These are phyloP conservation scores for Candida sanyaensis DNA, from an alignment of 1,139 yeast species.

Conservation along the genomic window DNA sequence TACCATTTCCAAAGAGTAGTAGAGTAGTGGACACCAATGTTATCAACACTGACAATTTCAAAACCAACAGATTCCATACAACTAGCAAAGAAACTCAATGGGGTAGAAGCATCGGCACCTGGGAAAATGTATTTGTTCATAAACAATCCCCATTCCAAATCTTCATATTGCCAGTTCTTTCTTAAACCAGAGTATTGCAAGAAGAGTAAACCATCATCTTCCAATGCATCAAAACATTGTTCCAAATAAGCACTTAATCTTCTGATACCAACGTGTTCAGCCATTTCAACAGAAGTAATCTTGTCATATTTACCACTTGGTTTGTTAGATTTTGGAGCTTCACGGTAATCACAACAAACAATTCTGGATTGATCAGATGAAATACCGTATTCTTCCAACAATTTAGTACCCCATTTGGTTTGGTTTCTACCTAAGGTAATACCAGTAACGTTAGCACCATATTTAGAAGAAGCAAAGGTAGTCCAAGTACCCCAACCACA, in stretches of 20 bases:
- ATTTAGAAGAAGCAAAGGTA: conserved; percentile 76
- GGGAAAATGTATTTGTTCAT: conserved; percentile 98
- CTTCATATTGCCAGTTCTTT: conserved; percentile 95
- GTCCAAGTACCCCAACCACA: conserved; percentile 98
- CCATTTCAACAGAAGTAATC: conserved; percentile 92
- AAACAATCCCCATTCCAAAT: conserved; percentile 89
- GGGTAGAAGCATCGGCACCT: conserved; percentile 97
- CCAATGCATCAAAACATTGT: conserved; percentile 84
- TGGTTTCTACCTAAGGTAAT: conserved; percentile 88
- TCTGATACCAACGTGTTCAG: conserved; percentile 94
- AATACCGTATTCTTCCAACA: conserved; percentile 70
- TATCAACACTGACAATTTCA: conserved; percentile 82
- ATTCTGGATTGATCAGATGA: conserved; percentile 69
- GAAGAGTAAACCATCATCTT: conserved; percentile 87
- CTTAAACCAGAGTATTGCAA: conserved; percentile 91
- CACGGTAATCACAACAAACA: conserved; percentile 87
- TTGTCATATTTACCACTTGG: conserved; percentile 72
- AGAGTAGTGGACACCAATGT: conserved; percentile 90
- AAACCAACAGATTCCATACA: conserved; percentile 83
- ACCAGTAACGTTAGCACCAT: conserved; percentile 88
- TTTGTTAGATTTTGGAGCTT: conserved; percentile 70
- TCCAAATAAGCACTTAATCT: conserved; percentile 72
- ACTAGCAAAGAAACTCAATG: conserved; percentile 79
- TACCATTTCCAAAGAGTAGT: conserved; percentile 95
- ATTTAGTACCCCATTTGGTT: conserved; percentile 84